A percentile compares a stretch with the other conserved stretches of the same genome.
Evolutionary conservation across 352 stramenopile species (phyloP).

Genomic region (Phytophthora agathidicida): DNA sequence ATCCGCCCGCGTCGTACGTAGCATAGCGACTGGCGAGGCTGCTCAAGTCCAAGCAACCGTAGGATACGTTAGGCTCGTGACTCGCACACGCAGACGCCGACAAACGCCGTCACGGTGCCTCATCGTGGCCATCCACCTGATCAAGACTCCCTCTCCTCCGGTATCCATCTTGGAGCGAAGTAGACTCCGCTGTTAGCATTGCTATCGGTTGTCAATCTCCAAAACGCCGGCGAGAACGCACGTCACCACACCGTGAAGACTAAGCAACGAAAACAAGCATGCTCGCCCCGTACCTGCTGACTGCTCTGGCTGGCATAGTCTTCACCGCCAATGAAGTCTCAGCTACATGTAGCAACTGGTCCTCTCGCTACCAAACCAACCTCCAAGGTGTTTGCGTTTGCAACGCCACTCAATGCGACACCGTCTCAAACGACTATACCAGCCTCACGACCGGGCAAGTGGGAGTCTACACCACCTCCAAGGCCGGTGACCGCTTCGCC

Average conservation of each 20-base stretch:
- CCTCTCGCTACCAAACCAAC: constrained; percentile 47
- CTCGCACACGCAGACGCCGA: constrained; percentile 4
- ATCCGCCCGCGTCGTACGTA: neutral
- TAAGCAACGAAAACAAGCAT: neutral
- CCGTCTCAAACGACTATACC: no score
- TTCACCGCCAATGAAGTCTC: neutral
- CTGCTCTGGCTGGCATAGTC: neutral
- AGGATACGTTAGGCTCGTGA: constrained; percentile 1
- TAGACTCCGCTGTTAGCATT: no score
- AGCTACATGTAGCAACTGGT: constrained; percentile 33
- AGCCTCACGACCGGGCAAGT: no score
- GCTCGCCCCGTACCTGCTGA: constrained; percentile 4
- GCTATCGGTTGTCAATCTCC: no score
- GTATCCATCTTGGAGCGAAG: no score
- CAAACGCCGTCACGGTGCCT: neutral
- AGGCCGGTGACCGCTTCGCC: no score
- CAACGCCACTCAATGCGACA: constrained; percentile 53
- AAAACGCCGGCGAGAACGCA: neutral
- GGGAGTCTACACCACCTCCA: no score
- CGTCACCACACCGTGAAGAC: neutral
- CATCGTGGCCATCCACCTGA: constrained; percentile 2
- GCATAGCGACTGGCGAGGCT: neutral
- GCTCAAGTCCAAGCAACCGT: constrained; percentile 7
- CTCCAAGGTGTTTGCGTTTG: constrained; percentile 56
- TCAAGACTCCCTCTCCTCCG: constrained; percentile 1